Evolutionary conservation across 129 eudicot species (phyloP).

Genomic region (Centaurea solstitialis): DNA sequence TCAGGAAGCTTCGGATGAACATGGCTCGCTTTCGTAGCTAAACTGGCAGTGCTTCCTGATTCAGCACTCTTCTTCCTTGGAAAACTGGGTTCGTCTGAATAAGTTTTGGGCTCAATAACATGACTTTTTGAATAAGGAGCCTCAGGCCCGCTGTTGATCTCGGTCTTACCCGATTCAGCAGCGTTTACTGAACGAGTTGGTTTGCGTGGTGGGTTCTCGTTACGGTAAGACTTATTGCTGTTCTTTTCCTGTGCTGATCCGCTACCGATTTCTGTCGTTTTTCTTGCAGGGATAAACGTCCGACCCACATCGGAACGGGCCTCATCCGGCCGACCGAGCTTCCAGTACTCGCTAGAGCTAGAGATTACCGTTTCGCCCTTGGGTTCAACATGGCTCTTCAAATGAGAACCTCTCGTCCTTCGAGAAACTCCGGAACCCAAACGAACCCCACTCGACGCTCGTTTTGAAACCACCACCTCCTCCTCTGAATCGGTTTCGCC

Average conservation of each 20-base stretch:
- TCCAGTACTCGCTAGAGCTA: not conserved
- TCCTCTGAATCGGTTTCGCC: conserved; percentile 47
- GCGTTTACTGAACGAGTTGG: not conserved
- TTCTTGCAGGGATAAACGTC: conserved; percentile 11
- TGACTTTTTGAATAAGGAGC: not conserved
- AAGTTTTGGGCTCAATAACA: not conserved
- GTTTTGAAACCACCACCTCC: conserved; percentile 39
- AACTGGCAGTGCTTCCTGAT: conserved; percentile 16
- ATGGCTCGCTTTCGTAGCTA: conserved; percentile 58
- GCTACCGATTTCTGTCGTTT: conserved; percentile 19
- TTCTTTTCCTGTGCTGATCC: not conserved
- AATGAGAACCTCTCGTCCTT: conserved; percentile 51
- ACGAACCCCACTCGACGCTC: conserved; percentile 29
- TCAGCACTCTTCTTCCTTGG: conserved; percentile 4
- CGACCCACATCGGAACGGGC: conserved; percentile 12
- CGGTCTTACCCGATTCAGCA: conserved; percentile 14
- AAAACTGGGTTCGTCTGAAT: not conserved
- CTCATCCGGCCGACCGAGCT: conserved; percentile 15
- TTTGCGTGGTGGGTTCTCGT: conserved; percentile 10
- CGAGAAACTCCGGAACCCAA: conserved; percentile 59
- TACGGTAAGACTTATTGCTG: not conserved
- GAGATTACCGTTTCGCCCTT: not conserved
- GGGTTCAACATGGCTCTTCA: conserved; percentile 24
- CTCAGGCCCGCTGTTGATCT: not conserved
- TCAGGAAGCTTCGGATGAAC: conserved; percentile 98